Conservation (phyloP, 345 rosid genomes). For the Excoecaria cochinchinensis region DNA sequence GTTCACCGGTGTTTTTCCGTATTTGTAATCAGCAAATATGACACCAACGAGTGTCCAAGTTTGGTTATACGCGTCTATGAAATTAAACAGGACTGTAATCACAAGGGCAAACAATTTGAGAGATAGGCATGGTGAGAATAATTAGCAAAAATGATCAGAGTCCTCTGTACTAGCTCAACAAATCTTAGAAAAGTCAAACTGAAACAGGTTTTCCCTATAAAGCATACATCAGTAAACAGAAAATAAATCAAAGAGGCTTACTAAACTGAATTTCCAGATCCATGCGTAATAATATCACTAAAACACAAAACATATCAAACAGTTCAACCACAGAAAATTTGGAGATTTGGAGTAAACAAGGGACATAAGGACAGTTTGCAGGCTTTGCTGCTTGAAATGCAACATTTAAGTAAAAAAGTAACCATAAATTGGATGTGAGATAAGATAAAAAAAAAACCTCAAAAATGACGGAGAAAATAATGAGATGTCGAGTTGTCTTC, state of each 20-base stretch:
- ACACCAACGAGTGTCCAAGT: background rate
- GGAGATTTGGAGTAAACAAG: too few species aligned
- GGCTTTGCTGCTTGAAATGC: background rate
- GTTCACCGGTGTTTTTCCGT: background rate
- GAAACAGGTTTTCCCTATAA: background rate
- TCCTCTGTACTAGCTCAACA: background rate
- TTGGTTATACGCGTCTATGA: background rate
- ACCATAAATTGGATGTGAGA: too few species aligned
- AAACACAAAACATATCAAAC: too few species aligned
- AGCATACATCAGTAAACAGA: background rate
- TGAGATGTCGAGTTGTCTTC: conserved; percentile 55
- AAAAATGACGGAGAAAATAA: conserved; percentile 57
- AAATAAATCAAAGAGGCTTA: background rate
- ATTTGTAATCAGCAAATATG: background rate
- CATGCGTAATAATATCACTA: background rate
- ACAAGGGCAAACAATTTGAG: background rate
- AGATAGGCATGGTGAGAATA: background rate
- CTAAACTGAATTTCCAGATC: background rate
- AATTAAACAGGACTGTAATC: background rate
- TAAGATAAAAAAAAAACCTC: conserved; percentile 55
- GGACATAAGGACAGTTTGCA: background rate
- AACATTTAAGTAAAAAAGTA: background rate
- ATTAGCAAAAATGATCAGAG: background rate
- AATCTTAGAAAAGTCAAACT: background rate
- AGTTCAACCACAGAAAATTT: background rate